Conservation (phyloP, 129 eudicot genomes). For the Flaveria robusta region DNA sequence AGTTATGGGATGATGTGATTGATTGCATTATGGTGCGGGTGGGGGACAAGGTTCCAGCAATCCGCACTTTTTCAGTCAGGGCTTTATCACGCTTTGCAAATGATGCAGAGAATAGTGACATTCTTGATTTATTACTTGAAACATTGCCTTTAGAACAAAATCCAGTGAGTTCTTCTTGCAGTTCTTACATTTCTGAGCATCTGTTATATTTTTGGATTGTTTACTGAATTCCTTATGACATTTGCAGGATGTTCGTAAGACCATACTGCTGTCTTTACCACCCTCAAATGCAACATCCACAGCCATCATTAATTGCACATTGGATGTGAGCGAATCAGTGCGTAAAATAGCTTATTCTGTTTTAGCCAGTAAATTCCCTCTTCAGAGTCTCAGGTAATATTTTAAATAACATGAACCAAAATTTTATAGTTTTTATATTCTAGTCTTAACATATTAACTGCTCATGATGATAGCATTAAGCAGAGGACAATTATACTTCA, state of each 20-base stretch:
- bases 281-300: conserved; percentile 73
- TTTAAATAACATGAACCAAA: neutral
- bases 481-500: conserved; percentile 74
- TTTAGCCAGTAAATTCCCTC: conserved; percentile 84
- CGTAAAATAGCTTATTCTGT: conserved; percentile 86
- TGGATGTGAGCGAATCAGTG: conserved; percentile 86
- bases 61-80: conserved; percentile 82
- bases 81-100: conserved; percentile 86
- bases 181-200: neutral
- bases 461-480: conserved; percentile 63
- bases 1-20: conserved; percentile 93
- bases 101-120: conserved; percentile 89
- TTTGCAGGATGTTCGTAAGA: conserved; percentile 92
- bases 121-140: conserved; percentile 76
- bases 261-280: conserved; percentile 76
- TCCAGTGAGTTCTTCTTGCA: conserved; percentile 48
- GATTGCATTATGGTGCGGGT: conserved; percentile 76
- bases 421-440: neutral
- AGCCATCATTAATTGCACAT: conserved; percentile 72
- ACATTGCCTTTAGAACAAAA: conserved; percentile 69
- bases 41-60: conserved; percentile 66
- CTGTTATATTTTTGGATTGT: neutral
- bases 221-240: neutral
- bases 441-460: conserved; percentile 23
- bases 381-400: conserved; percentile 86